Evolutionary conservation across 169 alveolate genomes (phyloP), one percentile per base, ranked within the genome.

Genomic region (Babesia ovata): DNA sequence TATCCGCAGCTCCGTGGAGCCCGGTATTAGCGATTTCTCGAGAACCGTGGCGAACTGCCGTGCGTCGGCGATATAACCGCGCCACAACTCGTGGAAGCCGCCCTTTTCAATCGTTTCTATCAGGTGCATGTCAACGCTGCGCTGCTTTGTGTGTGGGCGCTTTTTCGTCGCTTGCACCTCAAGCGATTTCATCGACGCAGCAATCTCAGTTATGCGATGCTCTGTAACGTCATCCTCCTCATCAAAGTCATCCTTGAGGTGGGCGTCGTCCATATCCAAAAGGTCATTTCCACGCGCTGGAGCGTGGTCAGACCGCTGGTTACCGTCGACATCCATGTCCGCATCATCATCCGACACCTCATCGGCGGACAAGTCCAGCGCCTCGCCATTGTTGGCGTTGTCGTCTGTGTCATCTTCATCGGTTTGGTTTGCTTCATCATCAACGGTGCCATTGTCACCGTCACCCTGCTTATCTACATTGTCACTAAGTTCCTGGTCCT

Each of bases 41-140:
- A 67, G 66, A 46, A 70, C 63, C 53, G 46, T 62, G 17, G 54
- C 56, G 44, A 62, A 85, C 84, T 75, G 70, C 13, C 19, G 60
- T 14, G 88, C 75, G 60, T 60, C 84, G 28, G 59, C 70, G 22
- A 76, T 81, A 74, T 44, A 84, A 28, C 75, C 73, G 48, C 57
- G 71, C 85, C 70, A 84, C 19, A 46, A 53, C 84, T 63, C 82
- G 69, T 14, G 81, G 60, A 82, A 74, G 52, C 67, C 91, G 28
- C 24, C 66, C 63, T 52, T 79, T 61, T 88, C 90, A 72, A 54
- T 77, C 54, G 84, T 65, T 48, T 61, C 90, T 42, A 81, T 81
- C 83, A 45, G 66, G 49, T 75, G 86, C 78, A 59, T 76, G 50
- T 71, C 73, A 16, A 58, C 81, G 26, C 45, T 48, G 36, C 72